Percentiles rank a stretch among this genome's conserved stretches.
Conservation (phyloP, 306 rosid species). For the Glycine soja region DNA sequence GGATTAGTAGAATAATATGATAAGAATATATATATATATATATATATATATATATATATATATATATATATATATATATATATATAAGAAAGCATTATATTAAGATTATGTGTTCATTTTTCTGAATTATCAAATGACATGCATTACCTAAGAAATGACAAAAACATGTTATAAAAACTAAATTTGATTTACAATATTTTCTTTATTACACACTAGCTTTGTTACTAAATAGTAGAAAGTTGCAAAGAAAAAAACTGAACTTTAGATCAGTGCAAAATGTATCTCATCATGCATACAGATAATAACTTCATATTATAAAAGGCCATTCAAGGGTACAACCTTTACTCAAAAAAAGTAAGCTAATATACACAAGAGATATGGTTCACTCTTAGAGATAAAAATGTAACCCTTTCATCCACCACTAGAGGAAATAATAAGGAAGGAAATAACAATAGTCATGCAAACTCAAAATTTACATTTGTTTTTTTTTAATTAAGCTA, state of each 20-base stretch:
- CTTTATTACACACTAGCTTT: background rate
- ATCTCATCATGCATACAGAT: background rate
- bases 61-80: too few relatives aligned
- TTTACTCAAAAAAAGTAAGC: background rate
- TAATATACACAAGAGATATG: background rate
- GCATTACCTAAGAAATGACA: background rate
- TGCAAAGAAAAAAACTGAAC: conserved; percentile 16
- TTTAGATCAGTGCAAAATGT: background rate
- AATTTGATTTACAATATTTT: background rate
- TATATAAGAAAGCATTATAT: too few relatives aligned
- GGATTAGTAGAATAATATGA: too few relatives aligned
- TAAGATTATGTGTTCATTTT: background rate
- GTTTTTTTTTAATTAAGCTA: too few relatives aligned
- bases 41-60: too few relatives aligned
- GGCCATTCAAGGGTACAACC: background rate
- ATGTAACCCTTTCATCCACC: conserved; percentile 20
- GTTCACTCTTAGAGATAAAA: background rate
- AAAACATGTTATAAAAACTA: background rate
- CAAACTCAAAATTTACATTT: background rate
- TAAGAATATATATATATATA: too few relatives aligned
- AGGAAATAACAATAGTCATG: conserved; percentile 22
- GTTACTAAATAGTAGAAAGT: background rate
- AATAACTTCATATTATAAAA: background rate
- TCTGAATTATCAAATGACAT: background rate
- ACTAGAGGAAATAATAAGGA: background rate